Conservation (phyloP, 169 alveolate genomes). For the Plasmodium cynomolgi region DNA sequence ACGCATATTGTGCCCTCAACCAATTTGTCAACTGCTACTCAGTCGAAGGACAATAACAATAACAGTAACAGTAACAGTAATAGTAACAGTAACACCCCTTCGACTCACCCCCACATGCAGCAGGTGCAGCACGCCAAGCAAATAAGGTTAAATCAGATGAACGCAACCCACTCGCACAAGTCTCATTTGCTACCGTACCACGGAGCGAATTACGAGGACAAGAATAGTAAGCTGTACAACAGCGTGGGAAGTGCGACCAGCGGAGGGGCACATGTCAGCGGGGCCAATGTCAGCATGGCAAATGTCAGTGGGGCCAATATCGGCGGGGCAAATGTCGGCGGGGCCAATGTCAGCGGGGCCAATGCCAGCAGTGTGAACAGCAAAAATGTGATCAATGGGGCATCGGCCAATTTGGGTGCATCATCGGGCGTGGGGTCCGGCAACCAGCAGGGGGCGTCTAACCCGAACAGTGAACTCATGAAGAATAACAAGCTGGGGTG, state of each 20-base stretch:
- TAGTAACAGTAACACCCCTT: conserved; percentile 4
- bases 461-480: conserved; percentile 10
- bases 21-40: conserved; percentile 3
- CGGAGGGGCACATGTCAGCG: neutral
- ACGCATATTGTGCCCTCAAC: conserved; percentile 26
- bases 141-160: conserved; percentile 29
- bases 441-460: conserved; percentile 3
- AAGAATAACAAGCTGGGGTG: conserved; percentile 44
- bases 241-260: conserved; percentile 11
- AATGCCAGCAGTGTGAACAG: neutral
- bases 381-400: conserved; percentile 15
- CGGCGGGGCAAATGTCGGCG: too few relatives aligned
- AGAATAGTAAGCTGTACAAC: conserved; percentile 32
- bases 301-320: neutral
- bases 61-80: conserved; percentile 23
- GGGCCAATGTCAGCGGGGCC: neutral
- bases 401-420: neutral
- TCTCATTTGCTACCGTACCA: conserved; percentile 17
- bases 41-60: conserved; percentile 9
- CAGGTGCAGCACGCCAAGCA: conserved; percentile 42
- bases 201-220: conserved; percentile 38
- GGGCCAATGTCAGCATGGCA: neutral
- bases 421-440: neutral
- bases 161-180: conserved; percentile 10
- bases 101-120: neutral